Evolutionary conservation across 2,329 filamentous ascomycete species (phyloP).

Genomic region (Aspergillus phoenicis): DNA sequence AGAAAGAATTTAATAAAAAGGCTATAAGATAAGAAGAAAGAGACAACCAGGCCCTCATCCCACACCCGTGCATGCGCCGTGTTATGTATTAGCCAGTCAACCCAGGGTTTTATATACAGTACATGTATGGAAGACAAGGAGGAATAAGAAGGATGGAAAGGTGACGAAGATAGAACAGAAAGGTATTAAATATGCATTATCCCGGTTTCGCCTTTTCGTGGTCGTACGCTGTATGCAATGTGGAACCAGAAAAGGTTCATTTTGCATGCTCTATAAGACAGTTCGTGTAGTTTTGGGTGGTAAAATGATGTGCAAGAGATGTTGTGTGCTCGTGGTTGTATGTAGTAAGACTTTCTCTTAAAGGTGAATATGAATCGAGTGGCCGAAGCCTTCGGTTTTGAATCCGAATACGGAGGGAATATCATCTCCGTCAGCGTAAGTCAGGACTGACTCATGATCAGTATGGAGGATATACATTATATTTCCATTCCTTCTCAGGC

Average conservation of each 20-base stretch:
- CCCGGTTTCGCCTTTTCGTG: not conserved
- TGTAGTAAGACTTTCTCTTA: not conserved
- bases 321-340: not conserved
- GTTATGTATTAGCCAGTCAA: slow-evolving; percentile 11
- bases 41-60: not conserved
- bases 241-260: not conserved
- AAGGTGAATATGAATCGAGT: not conserved
- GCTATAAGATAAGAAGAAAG: not conserved
- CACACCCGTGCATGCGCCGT: slow-evolving; percentile 9
- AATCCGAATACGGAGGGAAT: not conserved
- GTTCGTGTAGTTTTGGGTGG: not conserved
- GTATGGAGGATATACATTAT: not conserved
- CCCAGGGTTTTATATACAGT: slow-evolving; percentile 15
- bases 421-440: not conserved
- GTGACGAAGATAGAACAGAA: not conserved
- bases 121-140: not conserved
- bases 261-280: not conserved
- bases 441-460: not conserved
- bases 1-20: not conserved
- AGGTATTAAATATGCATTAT: not conserved
- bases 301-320: not conserved
- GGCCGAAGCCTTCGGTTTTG: not conserved
- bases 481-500: slow-evolving; percentile 16
- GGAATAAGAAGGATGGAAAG: slow-evolving; percentile 2
- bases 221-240: not conserved